A percentile compares a stretch with the other conserved stretches of the same genome.
These are phyloP conservation scores for Sugiyamaella sp. DNA, from an alignment of 1,139 yeast genomes.

Conservation along the genomic window DNA sequence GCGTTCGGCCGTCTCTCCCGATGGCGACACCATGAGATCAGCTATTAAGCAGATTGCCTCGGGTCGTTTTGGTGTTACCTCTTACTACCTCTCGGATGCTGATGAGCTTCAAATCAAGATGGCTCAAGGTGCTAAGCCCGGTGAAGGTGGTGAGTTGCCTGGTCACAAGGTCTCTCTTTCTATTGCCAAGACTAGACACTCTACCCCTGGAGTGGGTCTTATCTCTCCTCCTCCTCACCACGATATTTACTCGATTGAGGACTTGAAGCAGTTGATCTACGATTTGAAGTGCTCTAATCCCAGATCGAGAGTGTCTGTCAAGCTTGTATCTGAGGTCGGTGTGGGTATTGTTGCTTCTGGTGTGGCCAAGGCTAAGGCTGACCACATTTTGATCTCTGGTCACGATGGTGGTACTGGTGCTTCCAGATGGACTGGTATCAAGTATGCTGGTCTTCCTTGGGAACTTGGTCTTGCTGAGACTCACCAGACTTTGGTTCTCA, in stretches of 20 bases:
- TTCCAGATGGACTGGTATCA: constrained; percentile 95
- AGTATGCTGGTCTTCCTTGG: constrained; percentile 98
- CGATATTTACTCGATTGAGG: constrained; percentile 97
- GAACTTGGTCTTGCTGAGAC: constrained; percentile 98
- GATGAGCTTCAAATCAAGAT: constrained; percentile 97
- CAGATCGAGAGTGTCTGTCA: constrained; percentile 94
- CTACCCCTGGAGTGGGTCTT: constrained; percentile 95
- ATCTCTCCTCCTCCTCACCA: constrained; percentile 99
- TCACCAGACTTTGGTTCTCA: constrained; percentile 93
- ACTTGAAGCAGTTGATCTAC: constrained; percentile 92
- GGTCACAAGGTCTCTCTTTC: constrained; percentile 88
- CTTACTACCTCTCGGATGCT: constrained; percentile 91
- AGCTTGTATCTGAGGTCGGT: constrained; percentile 96
- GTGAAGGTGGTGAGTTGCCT: constrained; percentile 99
- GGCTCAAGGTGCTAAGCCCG: constrained; percentile 99
- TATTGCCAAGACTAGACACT: constrained; percentile 95
- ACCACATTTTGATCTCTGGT: constrained; percentile 91
- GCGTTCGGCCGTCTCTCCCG: constrained; percentile 69
- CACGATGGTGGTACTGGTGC: constrained; percentile 99
- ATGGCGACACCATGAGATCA: constrained; percentile 98
- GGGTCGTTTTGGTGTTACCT: constrained; percentile 97
- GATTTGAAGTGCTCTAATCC: constrained; percentile 97
- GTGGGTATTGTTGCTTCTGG: constrained; percentile 99
- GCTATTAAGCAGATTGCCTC: constrained; percentile 98
- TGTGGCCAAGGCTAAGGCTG: constrained; percentile 98